Percentiles rank a stretch among this genome's conserved stretches.
phyloP scores from a whole-genome alignment of 768 basidiomycete species.

The Galerina marginata region DNA sequence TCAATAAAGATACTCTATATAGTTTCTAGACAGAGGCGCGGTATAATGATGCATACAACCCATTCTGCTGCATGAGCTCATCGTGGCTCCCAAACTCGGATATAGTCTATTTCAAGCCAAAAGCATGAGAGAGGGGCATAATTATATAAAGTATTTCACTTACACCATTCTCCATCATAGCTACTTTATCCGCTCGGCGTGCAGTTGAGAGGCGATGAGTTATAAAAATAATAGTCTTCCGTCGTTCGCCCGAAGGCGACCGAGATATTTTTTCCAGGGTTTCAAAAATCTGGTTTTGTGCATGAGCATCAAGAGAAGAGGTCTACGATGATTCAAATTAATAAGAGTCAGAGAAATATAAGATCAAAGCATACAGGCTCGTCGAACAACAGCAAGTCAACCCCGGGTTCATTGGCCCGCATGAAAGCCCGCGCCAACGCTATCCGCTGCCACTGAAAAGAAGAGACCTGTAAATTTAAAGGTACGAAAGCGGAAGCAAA shows the following conservation, averaged over 20 bases:
- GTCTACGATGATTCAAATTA: conserved; percentile 50
- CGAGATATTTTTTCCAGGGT: conserved; percentile 72
- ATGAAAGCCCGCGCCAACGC: conserved; percentile 89
- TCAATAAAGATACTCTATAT: conserved; percentile 17
- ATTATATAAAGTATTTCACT: conserved; percentile 22
- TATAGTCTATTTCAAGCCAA: conserved; percentile 53
- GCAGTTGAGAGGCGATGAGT: conserved; percentile 85
- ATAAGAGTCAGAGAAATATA: conserved; percentile 7
- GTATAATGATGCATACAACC: conserved; percentile 73
- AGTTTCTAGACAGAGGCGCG: conserved; percentile 60
- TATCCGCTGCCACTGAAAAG: conserved; percentile 79
- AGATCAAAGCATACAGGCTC: conserved; percentile 64
- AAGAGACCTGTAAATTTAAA: conserved; percentile 5
- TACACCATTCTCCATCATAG: conserved; percentile 84
- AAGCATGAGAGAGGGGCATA: background rate
- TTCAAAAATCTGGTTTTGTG: conserved; percentile 80
- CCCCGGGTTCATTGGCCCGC: conserved; percentile 74
- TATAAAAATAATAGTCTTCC: conserved; percentile 81
- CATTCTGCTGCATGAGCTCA: conserved; percentile 62
- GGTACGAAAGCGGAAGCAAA: conserved; percentile 11
- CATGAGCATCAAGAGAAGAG: conserved; percentile 79
- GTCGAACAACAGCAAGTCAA: conserved; percentile 84
- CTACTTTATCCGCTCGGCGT: conserved; percentile 83
- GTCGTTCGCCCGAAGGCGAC: conserved; percentile 57
- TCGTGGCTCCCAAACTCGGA: conserved; percentile 79